Conservation (phyloP, 306 rosid genomes). For the Gynostemma pentaphyllum region DNA sequence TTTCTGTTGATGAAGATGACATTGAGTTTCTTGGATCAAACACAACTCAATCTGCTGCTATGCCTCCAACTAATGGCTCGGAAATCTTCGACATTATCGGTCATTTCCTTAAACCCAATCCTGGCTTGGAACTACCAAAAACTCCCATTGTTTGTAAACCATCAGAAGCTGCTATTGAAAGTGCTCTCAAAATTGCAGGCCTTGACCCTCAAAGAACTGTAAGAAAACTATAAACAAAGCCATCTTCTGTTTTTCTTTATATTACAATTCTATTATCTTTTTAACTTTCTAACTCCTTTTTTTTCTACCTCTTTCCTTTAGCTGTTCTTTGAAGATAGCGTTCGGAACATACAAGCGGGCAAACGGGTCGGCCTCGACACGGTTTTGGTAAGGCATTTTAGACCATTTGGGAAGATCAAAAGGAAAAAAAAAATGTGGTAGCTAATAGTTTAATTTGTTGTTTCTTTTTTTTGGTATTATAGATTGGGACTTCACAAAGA, state of each 20-base stretch:
- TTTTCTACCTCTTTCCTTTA: constrained; percentile 1
- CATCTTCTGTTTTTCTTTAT: neutral
- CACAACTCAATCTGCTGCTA: constrained; percentile 7
- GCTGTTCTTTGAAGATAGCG: constrained; percentile 95
- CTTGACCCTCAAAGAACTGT: constrained; percentile 81
- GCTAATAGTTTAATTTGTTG: constrained; percentile 6
- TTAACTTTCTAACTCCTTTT: neutral
- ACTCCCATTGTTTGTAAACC: constrained; percentile 91
- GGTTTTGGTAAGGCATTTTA: constrained; percentile 50
- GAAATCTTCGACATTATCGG: constrained; percentile 67
- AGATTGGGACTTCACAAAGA: constrained; percentile 85
- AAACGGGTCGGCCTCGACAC: constrained; percentile 79
- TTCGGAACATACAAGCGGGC: constrained; percentile 80
- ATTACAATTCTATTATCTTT: neutral
- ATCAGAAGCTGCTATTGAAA: constrained; percentile 50
- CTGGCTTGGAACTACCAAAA: constrained; percentile 43
- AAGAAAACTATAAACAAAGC: constrained; percentile 19
- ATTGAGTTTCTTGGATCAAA: constrained; percentile 44
- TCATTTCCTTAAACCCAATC: constrained; percentile 49
- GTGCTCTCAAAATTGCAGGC: constrained; percentile 70
- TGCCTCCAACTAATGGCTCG: constrained; percentile 15
- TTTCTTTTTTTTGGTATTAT: neutral
- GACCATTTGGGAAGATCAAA: neutral
- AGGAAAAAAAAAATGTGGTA: neutral
- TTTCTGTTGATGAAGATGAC: constrained; percentile 71